Conservation (phyloP, 2,329 filamentous ascomycete genomes). For the Drechslerella coelobrocha region DNA sequence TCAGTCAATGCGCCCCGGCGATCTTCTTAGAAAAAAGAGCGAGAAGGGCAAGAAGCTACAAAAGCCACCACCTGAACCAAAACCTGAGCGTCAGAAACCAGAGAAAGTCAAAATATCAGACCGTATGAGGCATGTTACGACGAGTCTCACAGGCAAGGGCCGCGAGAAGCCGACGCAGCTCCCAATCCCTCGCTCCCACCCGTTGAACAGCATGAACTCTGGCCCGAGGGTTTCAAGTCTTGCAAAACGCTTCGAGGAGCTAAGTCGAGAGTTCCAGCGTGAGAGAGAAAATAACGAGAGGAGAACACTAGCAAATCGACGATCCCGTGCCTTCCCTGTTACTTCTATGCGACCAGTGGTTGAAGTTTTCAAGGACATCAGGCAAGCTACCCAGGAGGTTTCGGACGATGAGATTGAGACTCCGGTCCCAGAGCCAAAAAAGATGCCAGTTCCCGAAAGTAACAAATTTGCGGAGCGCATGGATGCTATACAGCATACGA, state of each 20-base stretch:
- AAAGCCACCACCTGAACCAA: slow-evolving; percentile 43
- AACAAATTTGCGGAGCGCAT: slow-evolving; percentile 53
- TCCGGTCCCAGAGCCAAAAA: slow-evolving; percentile 50
- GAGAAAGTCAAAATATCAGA: slow-evolving; percentile 49
- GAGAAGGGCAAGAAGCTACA: slow-evolving; percentile 46
- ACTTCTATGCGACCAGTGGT: slow-evolving; percentile 95
- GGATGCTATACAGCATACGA: slow-evolving; percentile 47
- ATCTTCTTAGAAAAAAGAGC: slow-evolving; percentile 48
- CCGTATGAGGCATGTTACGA: slow-evolving; percentile 50
- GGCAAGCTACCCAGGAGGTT: slow-evolving; percentile 85
- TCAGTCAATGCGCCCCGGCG: slow-evolving; percentile 43
- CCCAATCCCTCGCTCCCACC: slow-evolving; percentile 39
- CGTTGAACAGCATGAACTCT: slow-evolving; percentile 63
- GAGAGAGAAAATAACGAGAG: slow-evolving; percentile 81
- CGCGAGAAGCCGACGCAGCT: slow-evolving; percentile 25
- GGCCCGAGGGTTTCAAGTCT: slow-evolving; percentile 86
- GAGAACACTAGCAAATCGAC: slow-evolving; percentile 77
- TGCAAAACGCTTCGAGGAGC: slow-evolving; percentile 92
- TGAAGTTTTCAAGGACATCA: slow-evolving; percentile 91
- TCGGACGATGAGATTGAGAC: slow-evolving; percentile 53
- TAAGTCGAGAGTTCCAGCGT: slow-evolving; percentile 95
- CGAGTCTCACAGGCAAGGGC: slow-evolving; percentile 46
- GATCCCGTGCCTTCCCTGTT: slow-evolving; percentile 82
- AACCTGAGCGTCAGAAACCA: slow-evolving; percentile 43
- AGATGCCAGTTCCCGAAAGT: slow-evolving; percentile 52